Base-by-base conservation (phyloP, 2,329 filamentous ascomycete species). In the Hypoxylon sp. region DNA sequence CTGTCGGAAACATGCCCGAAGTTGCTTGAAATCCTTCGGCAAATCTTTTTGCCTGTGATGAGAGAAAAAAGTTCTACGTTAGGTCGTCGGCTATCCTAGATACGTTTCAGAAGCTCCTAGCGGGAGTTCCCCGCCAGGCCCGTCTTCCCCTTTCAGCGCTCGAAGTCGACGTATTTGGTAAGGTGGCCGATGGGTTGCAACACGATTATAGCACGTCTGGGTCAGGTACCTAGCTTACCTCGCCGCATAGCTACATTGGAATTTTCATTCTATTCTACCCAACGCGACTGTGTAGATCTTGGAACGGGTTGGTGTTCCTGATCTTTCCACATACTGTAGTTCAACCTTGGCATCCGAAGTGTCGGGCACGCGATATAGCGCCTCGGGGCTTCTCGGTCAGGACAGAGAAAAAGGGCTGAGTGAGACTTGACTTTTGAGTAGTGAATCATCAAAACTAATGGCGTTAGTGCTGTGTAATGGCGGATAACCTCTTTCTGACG, bases 41-140 rank as follows among this genome's bases (percentile, higher is more conserved):
- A 46, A 64, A 54, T 43, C 48, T 51, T 44, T 52, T 28, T 26
- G 51, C 17, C 37, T 43, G 52, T 59, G 58, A 59, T 37, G 32
- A 47, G 32, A 49, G 37, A 48, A 32, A 53, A 13, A 34, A 19
- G 34, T 54, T 55, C 44, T 50, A 56, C 41, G 49, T 55, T 53
- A 54, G 47, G 43, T 57, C 37, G 49, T 17, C 34, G 32, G 32
- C 20, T 39, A 39, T 32, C 46, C 49, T 47, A 44, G 39, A 55
- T 47, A 47, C 39, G 64, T 67, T 67, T 65, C 59, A 67, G 59
- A 60, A 62, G 19, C 19, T 48, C 65, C 62, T 60, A 67, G 65
- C 41, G 55, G 56, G 52, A 56, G 55, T 47, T 48, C 50, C 57
- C 64, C 63, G 55, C 48, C 48, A 41, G 56, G 52, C 43, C 49